These are phyloP conservation scores for Neospora caninum DNA, from an alignment of 169 alveolate genomes.

Conservation along the genomic window DNA sequence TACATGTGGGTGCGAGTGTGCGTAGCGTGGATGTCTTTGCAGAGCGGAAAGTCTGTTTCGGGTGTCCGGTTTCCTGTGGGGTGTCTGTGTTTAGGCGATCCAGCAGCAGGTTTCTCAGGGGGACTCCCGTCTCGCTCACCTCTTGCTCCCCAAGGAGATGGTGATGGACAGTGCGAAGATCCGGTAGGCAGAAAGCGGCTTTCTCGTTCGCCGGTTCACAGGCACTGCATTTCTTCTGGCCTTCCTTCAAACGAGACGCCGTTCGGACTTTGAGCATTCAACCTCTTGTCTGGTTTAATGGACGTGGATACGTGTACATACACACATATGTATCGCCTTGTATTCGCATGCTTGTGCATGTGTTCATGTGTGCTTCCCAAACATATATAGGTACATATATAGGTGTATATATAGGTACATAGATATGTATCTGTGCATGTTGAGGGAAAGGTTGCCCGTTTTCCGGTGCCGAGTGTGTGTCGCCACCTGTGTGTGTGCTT, in stretches of 20 bases:
- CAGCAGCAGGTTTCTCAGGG: constrained; percentile 51
- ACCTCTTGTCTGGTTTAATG: background rate
- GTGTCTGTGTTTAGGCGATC: constrained; percentile 37
- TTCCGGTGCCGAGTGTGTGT: no score
- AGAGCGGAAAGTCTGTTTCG: no score
- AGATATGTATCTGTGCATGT: background rate
- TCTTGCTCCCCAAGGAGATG: constrained; percentile 57
- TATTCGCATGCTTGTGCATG: no score
- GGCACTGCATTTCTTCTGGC: background rate
- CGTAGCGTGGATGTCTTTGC: no score
- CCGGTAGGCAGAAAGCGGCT: background rate
- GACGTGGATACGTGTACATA: background rate
- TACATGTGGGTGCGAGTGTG: background rate
- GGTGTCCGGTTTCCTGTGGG: no score
- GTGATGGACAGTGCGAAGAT: constrained; percentile 65
- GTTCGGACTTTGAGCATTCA: background rate
- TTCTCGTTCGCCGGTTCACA: background rate
- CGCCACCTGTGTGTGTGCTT: no score
- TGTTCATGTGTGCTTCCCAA: no score
- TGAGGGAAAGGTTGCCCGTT: no score
- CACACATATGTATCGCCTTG: background rate
- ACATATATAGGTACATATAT: background rate
- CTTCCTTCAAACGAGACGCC: background rate
- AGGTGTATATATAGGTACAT: background rate
- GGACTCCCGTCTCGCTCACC: constrained; percentile 52